Percentiles rank a stretch among this genome's conserved stretches.
These are phyloP conservation scores for Kwoniella dendrophila DNA, from an alignment of 768 basidiomycete species.

Conservation along the genomic window DNA sequence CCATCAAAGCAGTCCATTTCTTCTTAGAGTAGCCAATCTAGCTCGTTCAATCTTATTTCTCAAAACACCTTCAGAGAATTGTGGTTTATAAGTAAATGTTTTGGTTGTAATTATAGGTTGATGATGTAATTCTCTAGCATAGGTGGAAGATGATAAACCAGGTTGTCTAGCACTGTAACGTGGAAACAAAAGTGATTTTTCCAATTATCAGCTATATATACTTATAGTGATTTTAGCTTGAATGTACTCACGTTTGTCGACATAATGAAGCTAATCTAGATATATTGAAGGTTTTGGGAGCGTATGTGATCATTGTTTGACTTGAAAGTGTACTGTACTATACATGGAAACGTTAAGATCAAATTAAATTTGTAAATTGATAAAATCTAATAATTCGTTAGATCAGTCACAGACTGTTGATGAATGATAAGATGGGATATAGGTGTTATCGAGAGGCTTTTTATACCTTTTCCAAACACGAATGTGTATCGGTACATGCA, in stretches of 20 bases:
- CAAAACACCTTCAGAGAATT: constrained; percentile 23
- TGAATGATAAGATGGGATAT: too few species aligned
- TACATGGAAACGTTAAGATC: neutral
- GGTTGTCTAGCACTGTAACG: too few species aligned
- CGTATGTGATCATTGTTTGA: constrained; percentile 19
- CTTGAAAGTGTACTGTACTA: neutral
- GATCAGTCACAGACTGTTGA: too few species aligned
- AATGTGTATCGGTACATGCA: too few species aligned
- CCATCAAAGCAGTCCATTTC: constrained; percentile 2
- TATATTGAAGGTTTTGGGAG: constrained; percentile 16
- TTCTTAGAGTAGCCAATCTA: constrained; percentile 11
- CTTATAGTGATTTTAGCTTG: too few species aligned
- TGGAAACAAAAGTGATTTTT: too few species aligned
- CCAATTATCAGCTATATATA: too few species aligned
- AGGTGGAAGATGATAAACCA: constrained; percentile 5
- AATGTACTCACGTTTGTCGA: constrained; percentile 13
- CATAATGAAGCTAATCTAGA: constrained; percentile 12
- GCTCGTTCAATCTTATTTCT: constrained; percentile 29
- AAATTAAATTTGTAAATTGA: neutral
- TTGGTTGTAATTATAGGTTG: constrained; percentile 7
- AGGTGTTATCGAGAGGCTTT: too few species aligned
- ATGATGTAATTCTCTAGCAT: neutral
- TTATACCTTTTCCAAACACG: too few species aligned
- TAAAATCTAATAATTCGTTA: too few species aligned
- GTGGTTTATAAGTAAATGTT: neutral